Base-by-base conservation (phyloP, 2,329 filamentous ascomycete genomes). In the Colletotrichum karsti region DNA sequence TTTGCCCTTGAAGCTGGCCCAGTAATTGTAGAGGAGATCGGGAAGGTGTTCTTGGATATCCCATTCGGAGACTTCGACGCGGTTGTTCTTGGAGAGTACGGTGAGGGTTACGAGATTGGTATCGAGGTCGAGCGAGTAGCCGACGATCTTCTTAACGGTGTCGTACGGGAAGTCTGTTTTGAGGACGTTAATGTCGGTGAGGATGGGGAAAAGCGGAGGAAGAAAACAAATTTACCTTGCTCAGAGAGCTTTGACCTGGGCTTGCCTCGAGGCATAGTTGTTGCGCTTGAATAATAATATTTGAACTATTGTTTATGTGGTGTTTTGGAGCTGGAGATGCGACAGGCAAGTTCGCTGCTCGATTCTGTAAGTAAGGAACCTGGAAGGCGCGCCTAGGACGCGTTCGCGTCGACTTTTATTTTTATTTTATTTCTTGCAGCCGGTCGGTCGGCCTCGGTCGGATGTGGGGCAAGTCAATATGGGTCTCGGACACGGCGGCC, bases 11-110 rank as follows among this genome's bases (percentile, higher is more conserved):
- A 67, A 67, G 37, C 53, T 54, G 4, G 37, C 53, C 64, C 64
- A 67, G 64, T 67, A 67, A 4, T 58, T 44, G 24, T 33, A 53
- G 4, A 67, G 53, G 13, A 67, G 54, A 18, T 12, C 39, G 15
- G 64, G 60, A 9, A 48, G 46, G 20, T 64, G 53, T 46, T 67
- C 64, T 55, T 67, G 64, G 10, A 64, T 20, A 13, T 67, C 64
- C 64, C 64, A 67, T 46, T 67, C 64, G 8, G 64, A 67, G 7
- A 67, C 12, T 8, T 64, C 44, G 10, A 53, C 22, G 22, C 53
- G 60, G 12, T 33, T 39, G 30, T 28, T 44, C 24, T 58, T 58
- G 30, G 41, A 44, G 39, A 58, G 53, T 7, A 63, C 64, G 15
- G 54, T 64, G 24, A 67, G 44, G 18, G 64, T 64, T 18, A 67